A percentile compares a stretch with the other conserved stretches of the same genome.
Evolutionary conservation across 257 asterid species (phyloP).

Genomic region (Fraxinus americana): DNA sequence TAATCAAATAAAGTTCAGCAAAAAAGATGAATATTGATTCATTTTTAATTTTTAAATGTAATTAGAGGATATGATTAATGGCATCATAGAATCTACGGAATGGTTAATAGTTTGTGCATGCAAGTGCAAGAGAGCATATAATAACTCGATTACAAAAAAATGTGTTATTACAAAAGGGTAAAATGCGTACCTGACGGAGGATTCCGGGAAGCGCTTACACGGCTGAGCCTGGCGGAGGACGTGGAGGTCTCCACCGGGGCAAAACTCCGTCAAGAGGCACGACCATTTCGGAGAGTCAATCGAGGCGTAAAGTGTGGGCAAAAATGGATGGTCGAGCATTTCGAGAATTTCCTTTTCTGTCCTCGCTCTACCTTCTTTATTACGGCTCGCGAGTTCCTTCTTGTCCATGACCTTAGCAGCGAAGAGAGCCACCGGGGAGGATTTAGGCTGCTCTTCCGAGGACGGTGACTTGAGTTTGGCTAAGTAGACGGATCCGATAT

Average conservation of each 20-base stretch:
- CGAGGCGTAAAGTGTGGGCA: constrained; percentile 81
- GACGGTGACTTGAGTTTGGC: constrained; percentile 68
- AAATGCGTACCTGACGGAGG: constrained; percentile 75
- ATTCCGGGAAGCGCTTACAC: constrained; percentile 76
- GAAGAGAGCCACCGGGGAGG: constrained; percentile 43
- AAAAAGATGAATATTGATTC: neutral
- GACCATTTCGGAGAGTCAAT: constrained; percentile 88
- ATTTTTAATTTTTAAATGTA: too few relatives aligned
- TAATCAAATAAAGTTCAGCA: neutral
- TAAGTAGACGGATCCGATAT: constrained; percentile 86
- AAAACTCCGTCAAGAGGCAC: constrained; percentile 83
- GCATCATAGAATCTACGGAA: neutral
- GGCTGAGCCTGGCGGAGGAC: constrained; percentile 98
- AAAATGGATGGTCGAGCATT: constrained; percentile 86
- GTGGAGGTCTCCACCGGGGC: constrained; percentile 98
- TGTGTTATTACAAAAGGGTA: neutral
- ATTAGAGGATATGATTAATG: neutral
- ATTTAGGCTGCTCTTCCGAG: constrained; percentile 16
- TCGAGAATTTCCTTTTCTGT: constrained; percentile 85
- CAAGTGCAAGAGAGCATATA: constrained; percentile 22
- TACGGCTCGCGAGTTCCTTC: constrained; percentile 77
- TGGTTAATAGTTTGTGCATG: constrained; percentile 24
- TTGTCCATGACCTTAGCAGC: constrained; percentile 95
- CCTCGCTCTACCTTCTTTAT: constrained; percentile 87
- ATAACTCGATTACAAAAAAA: constrained; percentile 5